phyloP scores from a whole-genome alignment of 768 basidiomycete species.

The Xerocomus spinulosus region DNA sequence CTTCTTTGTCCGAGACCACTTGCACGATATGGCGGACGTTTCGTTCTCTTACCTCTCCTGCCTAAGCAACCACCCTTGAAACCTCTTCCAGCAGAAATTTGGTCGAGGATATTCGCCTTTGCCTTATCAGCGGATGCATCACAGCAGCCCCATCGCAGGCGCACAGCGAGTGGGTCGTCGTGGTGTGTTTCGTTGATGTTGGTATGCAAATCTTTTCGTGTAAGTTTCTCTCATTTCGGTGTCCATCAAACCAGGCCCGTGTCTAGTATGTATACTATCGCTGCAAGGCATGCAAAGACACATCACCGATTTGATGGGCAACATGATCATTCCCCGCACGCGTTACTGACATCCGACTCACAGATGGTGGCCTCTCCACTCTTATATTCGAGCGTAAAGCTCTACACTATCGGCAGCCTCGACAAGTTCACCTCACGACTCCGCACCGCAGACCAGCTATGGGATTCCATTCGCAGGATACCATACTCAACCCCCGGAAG shows the following conservation, averaged over 20 bases:
- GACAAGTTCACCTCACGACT: constrained; percentile 58
- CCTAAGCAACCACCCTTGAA: constrained; percentile 48
- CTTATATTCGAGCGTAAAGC: constrained; percentile 52
- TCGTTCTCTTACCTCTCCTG: constrained; percentile 66
- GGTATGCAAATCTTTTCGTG: constrained; percentile 40
- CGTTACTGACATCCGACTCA: constrained; percentile 12
- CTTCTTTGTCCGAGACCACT: constrained; percentile 67
- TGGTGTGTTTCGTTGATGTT: constrained; percentile 30
- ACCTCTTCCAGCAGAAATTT: constrained; percentile 65
- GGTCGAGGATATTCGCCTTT: constrained; percentile 56
- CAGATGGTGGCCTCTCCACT: constrained; percentile 67
- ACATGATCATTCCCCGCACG: neutral
- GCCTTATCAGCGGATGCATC: constrained; percentile 20
- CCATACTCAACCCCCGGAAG: constrained; percentile 85
- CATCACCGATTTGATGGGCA: neutral
- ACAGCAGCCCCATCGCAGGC: constrained; percentile 5
- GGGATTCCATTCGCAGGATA: constrained; percentile 86
- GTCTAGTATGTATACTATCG: too few relatives aligned
- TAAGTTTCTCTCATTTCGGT: constrained; percentile 20
- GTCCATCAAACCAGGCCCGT: neutral
- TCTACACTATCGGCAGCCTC: constrained; percentile 43
- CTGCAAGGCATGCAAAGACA: too few relatives aligned
- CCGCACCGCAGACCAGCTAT: constrained; percentile 61
- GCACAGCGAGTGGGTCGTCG: constrained; percentile 1
- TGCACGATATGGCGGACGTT: constrained; percentile 50